Conservation (phyloP, 208 protist species). For the Crithidia brevicula region DNA sequence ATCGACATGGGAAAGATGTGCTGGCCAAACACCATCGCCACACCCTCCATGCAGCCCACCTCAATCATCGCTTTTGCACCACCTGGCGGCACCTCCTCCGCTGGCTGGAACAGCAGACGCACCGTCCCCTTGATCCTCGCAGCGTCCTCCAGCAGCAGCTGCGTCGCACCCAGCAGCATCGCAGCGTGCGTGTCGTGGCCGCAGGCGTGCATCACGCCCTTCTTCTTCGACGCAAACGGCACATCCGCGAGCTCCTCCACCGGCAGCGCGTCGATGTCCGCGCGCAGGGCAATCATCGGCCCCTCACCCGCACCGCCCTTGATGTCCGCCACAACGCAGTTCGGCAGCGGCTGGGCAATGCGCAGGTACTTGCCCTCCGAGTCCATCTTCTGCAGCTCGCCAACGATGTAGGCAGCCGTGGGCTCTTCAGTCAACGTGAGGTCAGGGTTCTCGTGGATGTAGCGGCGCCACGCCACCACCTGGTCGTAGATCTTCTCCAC, state of each 20-base stretch:
- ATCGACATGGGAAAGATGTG: slow-evolving; percentile 27
- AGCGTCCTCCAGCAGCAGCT: slow-evolving; percentile 51
- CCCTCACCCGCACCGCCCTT: slow-evolving; percentile 43
- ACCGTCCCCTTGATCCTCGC: slow-evolving; percentile 59
- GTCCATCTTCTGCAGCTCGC: slow-evolving; percentile 46
- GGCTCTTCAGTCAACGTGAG: slow-evolving; percentile 51
- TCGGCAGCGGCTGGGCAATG: slow-evolving; percentile 41
- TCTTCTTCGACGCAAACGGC: slow-evolving; percentile 56
- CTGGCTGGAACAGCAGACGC: slow-evolving; percentile 80
- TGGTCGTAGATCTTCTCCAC: slow-evolving; percentile 37
- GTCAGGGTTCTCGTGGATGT: slow-evolving; percentile 62
- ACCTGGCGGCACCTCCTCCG: slow-evolving; percentile 63
- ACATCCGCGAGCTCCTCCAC: slow-evolving; percentile 57
- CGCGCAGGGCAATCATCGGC: slow-evolving; percentile 51
- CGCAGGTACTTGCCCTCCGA: slow-evolving; percentile 28
- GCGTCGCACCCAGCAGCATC: slow-evolving; percentile 59
- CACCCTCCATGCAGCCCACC: slow-evolving; percentile 55
- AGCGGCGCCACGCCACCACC: slow-evolving; percentile 62
- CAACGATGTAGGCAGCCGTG: slow-evolving; percentile 61
- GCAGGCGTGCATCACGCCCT: slow-evolving; percentile 71
- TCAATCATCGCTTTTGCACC: slow-evolving; percentile 56
- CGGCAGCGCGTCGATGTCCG: slow-evolving; percentile 72
- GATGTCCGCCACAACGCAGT: slow-evolving; percentile 48
- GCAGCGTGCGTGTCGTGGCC: slow-evolving; percentile 71
- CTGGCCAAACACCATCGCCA: slow-evolving; percentile 60